Conservation (phyloP, 352 stramenopile species). For the Pythium oligandrum region DNA sequence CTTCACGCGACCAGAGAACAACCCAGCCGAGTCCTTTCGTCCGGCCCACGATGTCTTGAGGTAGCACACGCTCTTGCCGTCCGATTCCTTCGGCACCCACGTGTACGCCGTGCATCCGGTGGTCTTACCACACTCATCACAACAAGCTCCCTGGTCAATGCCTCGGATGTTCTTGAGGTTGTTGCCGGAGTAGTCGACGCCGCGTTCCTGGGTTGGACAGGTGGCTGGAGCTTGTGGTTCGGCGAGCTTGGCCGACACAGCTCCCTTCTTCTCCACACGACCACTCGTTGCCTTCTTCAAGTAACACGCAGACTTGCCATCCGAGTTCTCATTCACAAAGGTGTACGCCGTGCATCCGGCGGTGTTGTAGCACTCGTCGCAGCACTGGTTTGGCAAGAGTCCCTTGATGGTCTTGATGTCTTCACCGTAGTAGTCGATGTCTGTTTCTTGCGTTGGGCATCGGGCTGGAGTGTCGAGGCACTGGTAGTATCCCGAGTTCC, state of each 20-base stretch:
- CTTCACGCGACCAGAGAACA: background rate
- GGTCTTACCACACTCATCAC: constrained; percentile 10
- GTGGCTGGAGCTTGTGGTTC: too few species aligned
- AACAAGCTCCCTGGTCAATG: constrained; percentile 1
- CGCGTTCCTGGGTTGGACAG: too few species aligned
- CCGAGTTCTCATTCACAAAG: constrained; percentile 22
- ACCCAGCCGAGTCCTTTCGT: background rate
- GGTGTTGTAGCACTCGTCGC: constrained; percentile 17
- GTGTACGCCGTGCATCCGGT: constrained; percentile 7
- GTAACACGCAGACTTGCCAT: constrained; percentile 17
- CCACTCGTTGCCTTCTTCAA: constrained; percentile 8
- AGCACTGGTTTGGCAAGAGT: constrained; percentile 17
- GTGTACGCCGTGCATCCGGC: constrained; percentile 27
- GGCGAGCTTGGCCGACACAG: constrained; percentile 5
- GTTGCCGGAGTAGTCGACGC: too few species aligned
- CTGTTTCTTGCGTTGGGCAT: constrained; percentile 20
- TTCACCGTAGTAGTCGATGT: constrained; percentile 19
- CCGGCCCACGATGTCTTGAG: constrained; percentile 18
- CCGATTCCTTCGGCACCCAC: constrained; percentile 6
- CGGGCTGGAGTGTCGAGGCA: constrained; percentile 16
- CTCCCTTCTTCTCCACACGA: background rate
- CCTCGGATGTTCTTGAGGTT: constrained; percentile 6
- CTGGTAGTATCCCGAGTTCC: constrained; percentile 17
- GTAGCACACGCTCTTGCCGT: too few species aligned
- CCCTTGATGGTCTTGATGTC: constrained; percentile 11